Evolutionary conservation across 2,329 filamentous ascomycete species (phyloP).

Genomic region (Xylariomycetidae sp.): DNA sequence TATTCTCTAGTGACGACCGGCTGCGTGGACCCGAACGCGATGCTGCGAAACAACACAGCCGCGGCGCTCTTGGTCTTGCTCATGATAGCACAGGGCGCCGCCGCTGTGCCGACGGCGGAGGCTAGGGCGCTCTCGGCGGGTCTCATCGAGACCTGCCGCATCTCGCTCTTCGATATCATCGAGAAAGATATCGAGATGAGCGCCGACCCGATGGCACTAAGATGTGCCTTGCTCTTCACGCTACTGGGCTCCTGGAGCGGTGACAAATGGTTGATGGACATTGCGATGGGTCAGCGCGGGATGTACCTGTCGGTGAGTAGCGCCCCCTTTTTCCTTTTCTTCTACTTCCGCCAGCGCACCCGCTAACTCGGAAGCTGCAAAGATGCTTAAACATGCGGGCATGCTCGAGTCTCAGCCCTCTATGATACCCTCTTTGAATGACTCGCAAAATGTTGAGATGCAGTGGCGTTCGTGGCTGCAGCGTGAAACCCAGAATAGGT

Average conservation of each 20-base stretch:
- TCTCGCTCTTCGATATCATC: conserved; percentile 67
- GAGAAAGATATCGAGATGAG: conserved; percentile 68
- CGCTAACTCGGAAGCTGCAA: too few relatives aligned
- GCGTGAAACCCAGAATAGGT: conserved; percentile 60
- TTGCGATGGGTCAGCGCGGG: conserved; percentile 67
- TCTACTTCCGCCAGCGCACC: too few relatives aligned
- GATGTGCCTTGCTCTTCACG: conserved; percentile 63
- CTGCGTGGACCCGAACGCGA: conserved; percentile 60
- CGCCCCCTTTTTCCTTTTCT: conserved; percentile 3
- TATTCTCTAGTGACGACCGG: conserved; percentile 59
- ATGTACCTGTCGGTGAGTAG: conserved; percentile 63
- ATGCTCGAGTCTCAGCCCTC: conserved; percentile 53
- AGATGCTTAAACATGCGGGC: conserved; percentile 67
- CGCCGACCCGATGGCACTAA: conserved; percentile 58
- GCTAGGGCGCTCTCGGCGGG: conserved; percentile 62
- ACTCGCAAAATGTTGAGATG: conserved; percentile 39
- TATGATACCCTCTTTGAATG: conserved; percentile 39
- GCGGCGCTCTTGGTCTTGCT: conserved; percentile 62
- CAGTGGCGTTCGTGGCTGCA: conserved; percentile 62
- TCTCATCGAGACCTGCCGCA: conserved; percentile 65
- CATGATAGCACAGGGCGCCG: conserved; percentile 69
- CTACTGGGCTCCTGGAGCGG: conserved; percentile 68
- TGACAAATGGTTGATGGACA: conserved; percentile 75
- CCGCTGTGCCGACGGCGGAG: conserved; percentile 60
- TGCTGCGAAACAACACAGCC: conserved; percentile 62